Base-by-base conservation (phyloP, 371 early-diverging fungal species). In the Choanephora cucurbitarum region DNA sequence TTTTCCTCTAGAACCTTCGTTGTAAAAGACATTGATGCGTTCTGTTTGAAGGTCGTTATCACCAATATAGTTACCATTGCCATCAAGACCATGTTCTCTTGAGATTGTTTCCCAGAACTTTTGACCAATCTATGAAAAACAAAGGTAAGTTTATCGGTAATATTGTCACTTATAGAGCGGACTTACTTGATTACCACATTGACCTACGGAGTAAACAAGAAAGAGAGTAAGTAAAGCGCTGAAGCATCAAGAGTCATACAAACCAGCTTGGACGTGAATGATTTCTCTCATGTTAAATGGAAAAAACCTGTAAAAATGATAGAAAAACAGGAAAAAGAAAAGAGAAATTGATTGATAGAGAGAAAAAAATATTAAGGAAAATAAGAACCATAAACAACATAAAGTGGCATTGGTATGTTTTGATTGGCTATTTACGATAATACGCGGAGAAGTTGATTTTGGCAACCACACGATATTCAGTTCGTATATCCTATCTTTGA, bases 21-120 rank as follows among this genome's bases (percentile, higher is more conserved):
- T 97, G 82, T 93, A 99, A 88, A 96, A 99, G 55, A 99, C 98
- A 59, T 95, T 95, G 74, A 97, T 92, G 66, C 96, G 91, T 34
- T 63, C 69, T 43, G 97, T 81, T 80, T 99, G 97, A 51, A 88
- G 77, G 68, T 89, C 91, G 58, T 90, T 86, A 69, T 88, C 86
- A 41, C 95, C 97, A 60, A 78, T 45, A 70, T 88, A 89, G 52
- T 62, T 60, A 65, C 97, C 97, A 33, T 76, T 66, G 50, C 73
- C 70, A 63, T 84, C 85, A 56, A 96, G 89, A 52, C 94, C 95
- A 70, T 97, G 97, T 72, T 97, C 97, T 57, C 81, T 84, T 49
- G 86, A 83, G 60, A 96, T 93, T 50, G 91, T 87, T 71, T 95
- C 95, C 95, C 95, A 95, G 83, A 94, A 95, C 71, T 92, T 88